These are phyloP conservation scores for Beauveria bassiana DNA, from an alignment of 2,329 filamentous ascomycete genomes.

Conservation along the genomic window DNA sequence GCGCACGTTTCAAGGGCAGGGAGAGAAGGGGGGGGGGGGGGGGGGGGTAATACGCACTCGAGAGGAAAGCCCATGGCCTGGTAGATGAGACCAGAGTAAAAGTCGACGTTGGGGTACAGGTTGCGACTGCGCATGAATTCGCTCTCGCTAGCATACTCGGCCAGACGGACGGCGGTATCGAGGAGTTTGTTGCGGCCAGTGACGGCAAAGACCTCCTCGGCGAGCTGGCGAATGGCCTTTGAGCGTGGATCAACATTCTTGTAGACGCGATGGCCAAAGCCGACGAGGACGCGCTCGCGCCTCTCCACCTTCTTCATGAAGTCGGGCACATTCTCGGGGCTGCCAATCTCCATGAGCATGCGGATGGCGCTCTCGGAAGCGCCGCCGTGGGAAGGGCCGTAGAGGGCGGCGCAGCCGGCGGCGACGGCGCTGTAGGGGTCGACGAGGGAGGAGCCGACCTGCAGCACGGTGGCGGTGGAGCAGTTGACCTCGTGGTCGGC, in stretches of 20 bases:
- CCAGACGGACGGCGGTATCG: constrained; percentile 39
- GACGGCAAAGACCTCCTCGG: constrained; percentile 41
- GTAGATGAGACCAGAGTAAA: constrained; percentile 45
- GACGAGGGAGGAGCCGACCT: constrained; percentile 47
- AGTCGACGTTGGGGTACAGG: constrained; percentile 44
- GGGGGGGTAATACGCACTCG: constrained; percentile 22
- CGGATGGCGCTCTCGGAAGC: constrained; percentile 50
- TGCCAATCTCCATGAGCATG: constrained; percentile 44
- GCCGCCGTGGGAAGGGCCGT: constrained; percentile 52
- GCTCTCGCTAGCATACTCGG: constrained; percentile 36
- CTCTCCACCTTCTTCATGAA: constrained; percentile 43
- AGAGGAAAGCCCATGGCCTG: constrained; percentile 46
- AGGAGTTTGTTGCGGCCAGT: constrained; percentile 44
- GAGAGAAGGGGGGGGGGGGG: not conserved
- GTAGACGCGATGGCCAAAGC: constrained; percentile 49
- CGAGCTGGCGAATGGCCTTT: constrained; percentile 39
- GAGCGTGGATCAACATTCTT: constrained; percentile 46
- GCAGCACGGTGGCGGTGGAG: constrained; percentile 47
- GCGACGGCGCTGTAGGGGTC: constrained; percentile 48
- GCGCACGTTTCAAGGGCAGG: too few species aligned
- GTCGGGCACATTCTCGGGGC: constrained; percentile 39
- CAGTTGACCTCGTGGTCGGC: constrained; percentile 54
- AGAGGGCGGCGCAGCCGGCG: constrained; percentile 43
- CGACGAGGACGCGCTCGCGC: constrained; percentile 44
- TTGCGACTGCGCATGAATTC: constrained; percentile 42